Conservation (phyloP, 495 filamentous ascomycete genomes). For the Penicillium bialowiezense region DNA sequence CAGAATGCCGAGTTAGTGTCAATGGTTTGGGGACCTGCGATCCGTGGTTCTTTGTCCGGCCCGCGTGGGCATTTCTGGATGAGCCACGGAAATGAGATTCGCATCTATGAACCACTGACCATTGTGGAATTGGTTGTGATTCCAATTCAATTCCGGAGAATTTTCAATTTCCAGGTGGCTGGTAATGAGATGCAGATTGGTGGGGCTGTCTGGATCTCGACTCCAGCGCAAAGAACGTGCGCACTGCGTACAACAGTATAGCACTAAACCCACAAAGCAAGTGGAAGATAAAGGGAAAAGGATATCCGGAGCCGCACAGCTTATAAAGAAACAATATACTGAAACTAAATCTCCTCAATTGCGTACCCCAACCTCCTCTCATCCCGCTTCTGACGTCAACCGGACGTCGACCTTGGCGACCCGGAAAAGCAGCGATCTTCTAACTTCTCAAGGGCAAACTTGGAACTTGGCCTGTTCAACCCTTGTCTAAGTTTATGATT, state of each 20-base stretch:
- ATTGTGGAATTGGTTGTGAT: background rate
- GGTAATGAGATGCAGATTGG: conserved; percentile 3
- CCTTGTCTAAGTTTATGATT: background rate
- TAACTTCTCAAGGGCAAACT: conserved; percentile 5
- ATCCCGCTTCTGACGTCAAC: conserved; percentile 31
- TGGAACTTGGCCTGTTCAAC: background rate
- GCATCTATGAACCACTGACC: background rate
- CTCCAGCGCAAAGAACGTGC: background rate
- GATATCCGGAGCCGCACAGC: background rate
- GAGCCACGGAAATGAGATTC: background rate
- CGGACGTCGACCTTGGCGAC: conserved; percentile 20
- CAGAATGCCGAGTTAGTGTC: background rate
- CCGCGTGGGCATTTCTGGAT: background rate
- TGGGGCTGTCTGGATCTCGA: conserved; percentile 2
- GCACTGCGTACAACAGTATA: background rate
- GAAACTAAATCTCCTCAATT: background rate
- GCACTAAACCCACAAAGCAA: background rate
- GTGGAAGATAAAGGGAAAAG: background rate
- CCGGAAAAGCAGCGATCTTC: conserved; percentile 19
- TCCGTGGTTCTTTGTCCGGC: conserved; percentile 6
- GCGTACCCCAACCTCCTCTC: conserved; percentile 8
- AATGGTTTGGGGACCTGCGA: conserved; percentile 1
- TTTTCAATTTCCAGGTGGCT: background rate
- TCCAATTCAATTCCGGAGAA: background rate
- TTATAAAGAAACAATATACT: conserved; percentile 1